These are phyloP conservation scores for Ceratopteris richardii DNA, from an alignment of 75 land plant genomes.

Conservation along the genomic window DNA sequence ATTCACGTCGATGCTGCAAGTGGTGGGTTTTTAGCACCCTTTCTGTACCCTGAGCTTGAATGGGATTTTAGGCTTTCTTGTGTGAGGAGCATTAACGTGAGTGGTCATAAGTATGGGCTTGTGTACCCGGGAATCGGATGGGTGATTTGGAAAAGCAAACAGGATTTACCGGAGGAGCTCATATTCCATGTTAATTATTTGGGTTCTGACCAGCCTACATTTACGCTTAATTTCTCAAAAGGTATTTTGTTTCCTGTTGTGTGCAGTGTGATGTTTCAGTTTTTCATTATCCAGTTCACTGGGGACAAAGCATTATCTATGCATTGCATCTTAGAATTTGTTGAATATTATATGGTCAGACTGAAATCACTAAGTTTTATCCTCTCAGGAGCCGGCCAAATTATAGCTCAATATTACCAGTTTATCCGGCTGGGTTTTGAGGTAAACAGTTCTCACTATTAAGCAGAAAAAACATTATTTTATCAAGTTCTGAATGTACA, in stretches of 20 bases:
- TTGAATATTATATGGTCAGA: no score
- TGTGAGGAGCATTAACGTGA: slow-evolving; percentile 75
- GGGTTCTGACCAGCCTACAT: slow-evolving; percentile 76
- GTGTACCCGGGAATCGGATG: slow-evolving; percentile 77
- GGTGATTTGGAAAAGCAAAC: slow-evolving; percentile 60
- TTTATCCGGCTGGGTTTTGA: slow-evolving; percentile 45
- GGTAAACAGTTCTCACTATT: slow-evolving; percentile 8
- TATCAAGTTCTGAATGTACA: no score
- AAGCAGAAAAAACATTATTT: no score
- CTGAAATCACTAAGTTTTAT: no score
- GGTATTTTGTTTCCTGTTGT: slow-evolving; percentile 18
- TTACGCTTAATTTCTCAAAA: slow-evolving; percentile 80
- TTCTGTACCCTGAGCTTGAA: slow-evolving; percentile 47
- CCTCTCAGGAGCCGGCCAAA: slow-evolving; percentile 40
- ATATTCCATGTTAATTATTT: slow-evolving; percentile 77
- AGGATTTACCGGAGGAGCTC: slow-evolving; percentile 67
- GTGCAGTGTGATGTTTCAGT: not conserved
- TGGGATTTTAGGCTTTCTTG: slow-evolving; percentile 59
- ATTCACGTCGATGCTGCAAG: slow-evolving; percentile 71
- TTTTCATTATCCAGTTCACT: not conserved
- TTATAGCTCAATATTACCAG: slow-evolving; percentile 48
- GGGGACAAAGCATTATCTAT: no score
- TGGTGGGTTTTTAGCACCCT: slow-evolving; percentile 64
- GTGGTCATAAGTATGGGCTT: slow-evolving; percentile 66
- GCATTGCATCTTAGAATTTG: no score